Evolutionary conservation across 1,284 basidiomycete species (phyloP).

Genomic region (Papiliotrema nemorosa): DNA sequence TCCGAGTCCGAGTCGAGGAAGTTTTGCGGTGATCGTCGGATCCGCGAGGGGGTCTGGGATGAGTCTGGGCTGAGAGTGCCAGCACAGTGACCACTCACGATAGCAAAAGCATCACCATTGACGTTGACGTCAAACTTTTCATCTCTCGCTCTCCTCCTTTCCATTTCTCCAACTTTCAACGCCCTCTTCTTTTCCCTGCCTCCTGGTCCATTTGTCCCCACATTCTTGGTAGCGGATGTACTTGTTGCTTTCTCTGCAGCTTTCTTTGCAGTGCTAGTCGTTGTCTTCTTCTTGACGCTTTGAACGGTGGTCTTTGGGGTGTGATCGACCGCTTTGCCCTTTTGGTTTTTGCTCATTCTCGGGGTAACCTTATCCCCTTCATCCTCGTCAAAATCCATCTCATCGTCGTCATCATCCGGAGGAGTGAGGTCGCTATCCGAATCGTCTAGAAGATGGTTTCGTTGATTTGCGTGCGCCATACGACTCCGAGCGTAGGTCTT

Average conservation of each 20-base stretch:
- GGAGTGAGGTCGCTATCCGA: conserved; percentile 6
- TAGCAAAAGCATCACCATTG: conserved; percentile 1
- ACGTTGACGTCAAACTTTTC: conserved; percentile 33
- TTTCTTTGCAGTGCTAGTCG: conserved; percentile 11
- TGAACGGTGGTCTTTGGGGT: neutral
- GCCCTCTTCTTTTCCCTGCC: conserved; percentile 38
- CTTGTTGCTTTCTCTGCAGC: neutral
- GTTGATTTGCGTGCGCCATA: neutral
- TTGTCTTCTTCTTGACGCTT: neutral
- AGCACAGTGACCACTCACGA: neutral
- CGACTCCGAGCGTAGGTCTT: neutral
- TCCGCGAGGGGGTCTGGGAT: conserved; percentile 1
- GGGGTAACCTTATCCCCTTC: conserved; percentile 12
- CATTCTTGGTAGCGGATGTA: conserved; percentile 11
- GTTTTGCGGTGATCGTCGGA: conserved; percentile 13
- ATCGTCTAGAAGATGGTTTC: neutral
- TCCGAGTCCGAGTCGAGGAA: conserved; percentile 30
- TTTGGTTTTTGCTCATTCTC: conserved; percentile 8
- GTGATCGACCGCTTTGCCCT: conserved; percentile 9
- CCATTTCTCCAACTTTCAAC: conserved; percentile 36
- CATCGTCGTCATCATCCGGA: conserved; percentile 10
- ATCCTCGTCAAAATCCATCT: conserved; percentile 13
- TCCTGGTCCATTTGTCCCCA: conserved; percentile 17
- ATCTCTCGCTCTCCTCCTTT: conserved; percentile 37
- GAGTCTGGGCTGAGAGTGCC: neutral